phyloP scores from a whole-genome alignment of 1,284 basidiomycete genomes.

The Coniferiporia sulphurascens region DNA sequence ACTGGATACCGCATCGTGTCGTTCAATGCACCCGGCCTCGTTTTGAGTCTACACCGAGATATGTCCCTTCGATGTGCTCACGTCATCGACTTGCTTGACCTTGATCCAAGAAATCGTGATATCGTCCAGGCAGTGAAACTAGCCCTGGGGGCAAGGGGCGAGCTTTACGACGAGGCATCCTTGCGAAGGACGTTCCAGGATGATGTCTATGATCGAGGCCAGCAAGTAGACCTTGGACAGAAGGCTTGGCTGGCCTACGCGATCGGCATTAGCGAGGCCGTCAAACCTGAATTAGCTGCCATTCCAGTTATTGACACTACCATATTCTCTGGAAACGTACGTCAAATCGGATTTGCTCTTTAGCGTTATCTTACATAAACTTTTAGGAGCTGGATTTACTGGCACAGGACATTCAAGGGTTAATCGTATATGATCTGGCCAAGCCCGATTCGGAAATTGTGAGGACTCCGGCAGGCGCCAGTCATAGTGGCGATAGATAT shows the following conservation, averaged over 20 bases:
- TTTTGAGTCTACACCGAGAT: background rate
- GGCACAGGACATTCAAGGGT: background rate
- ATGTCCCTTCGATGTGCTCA: background rate
- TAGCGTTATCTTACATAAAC: background rate
- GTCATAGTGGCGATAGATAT: background rate
- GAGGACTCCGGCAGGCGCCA: background rate
- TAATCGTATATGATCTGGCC: background rate
- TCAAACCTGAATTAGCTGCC: background rate
- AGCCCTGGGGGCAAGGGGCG: background rate
- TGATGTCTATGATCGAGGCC: background rate
- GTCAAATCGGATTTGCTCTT: background rate
- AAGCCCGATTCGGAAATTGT: background rate
- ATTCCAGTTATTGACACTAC: constrained; percentile 3
- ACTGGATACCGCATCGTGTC: background rate
- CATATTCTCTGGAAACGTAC: background rate
- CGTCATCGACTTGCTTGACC: constrained; percentile 6
- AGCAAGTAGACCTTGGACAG: background rate
- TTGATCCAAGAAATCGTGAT: background rate
- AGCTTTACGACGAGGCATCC: background rate
- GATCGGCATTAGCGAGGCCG: background rate
- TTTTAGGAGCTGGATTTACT: constrained; percentile 6
- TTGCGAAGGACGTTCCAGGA: background rate
- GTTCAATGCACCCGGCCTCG: constrained; percentile 7
- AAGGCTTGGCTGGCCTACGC: constrained; percentile 11
- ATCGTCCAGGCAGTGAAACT: background rate